A percentile compares a stretch with the other conserved stretches of the same genome.
Conservation (phyloP, 768 basidiomycete species). For the Tricholoma hemisulphureum region DNA sequence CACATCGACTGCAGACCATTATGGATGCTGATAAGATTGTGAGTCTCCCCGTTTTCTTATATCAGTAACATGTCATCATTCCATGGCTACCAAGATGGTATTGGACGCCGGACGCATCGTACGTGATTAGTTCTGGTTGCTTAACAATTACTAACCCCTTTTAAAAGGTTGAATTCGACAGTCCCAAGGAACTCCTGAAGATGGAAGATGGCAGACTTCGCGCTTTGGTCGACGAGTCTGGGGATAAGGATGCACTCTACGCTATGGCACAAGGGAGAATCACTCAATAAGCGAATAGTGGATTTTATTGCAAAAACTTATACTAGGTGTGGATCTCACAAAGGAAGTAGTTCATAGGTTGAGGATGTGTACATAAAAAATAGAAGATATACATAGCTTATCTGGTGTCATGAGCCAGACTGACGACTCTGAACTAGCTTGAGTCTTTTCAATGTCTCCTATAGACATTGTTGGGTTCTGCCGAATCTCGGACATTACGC, state of each 20-base stretch:
- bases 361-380: conserved; percentile 3
- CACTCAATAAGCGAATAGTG: not conserved
- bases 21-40: conserved; percentile 64
- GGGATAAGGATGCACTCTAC: conserved; percentile 49
- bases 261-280: conserved; percentile 35
- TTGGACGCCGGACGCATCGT: conserved; percentile 57
- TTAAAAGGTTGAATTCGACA: conserved; percentile 50
- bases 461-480: conserved; percentile 38
- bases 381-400: conserved; percentile 6
- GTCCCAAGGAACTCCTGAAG: conserved; percentile 49
- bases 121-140: conserved; percentile 22
- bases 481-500: conserved; percentile 46
- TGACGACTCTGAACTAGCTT: conserved; percentile 5
- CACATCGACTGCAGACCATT: conserved; percentile 68
- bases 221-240: conserved; percentile 58
- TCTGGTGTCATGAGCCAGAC: conserved; percentile 12
- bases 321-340: not conserved
- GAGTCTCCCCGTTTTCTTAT: conserved; percentile 14
- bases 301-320: not conserved
- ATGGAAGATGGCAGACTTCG: conserved; percentile 50
- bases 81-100: conserved; percentile 36
- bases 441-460: conserved; percentile 35
- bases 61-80: not conserved
- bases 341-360: not conserved
- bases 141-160: not conserved